A percentile compares a stretch with the other conserved stretches of the same genome.
These are phyloP conservation scores for Conoideocrella luteorostrata DNA, from an alignment of 2,329 filamentous ascomycete species.

Conservation along the genomic window DNA sequence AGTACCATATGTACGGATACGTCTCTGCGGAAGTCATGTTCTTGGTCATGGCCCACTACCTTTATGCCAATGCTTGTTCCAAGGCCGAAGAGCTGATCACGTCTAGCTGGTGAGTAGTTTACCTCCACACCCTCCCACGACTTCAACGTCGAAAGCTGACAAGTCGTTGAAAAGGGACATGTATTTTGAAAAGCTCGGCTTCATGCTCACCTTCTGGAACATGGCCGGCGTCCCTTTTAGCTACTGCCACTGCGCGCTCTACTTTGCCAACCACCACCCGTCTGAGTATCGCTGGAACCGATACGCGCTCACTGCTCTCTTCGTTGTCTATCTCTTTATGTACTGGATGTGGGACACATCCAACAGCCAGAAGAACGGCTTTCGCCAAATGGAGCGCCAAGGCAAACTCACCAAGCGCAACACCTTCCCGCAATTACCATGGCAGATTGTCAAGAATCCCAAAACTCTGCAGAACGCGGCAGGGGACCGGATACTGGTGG, in stretches of 20 bases:
- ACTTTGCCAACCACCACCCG: slow-evolving; percentile 75
- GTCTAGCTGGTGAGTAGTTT: slow-evolving; percentile 59
- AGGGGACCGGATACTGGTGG: slow-evolving; percentile 67
- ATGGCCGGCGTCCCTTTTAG: slow-evolving; percentile 81
- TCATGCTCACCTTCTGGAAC: slow-evolving; percentile 97
- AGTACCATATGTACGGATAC: slow-evolving; percentile 77
- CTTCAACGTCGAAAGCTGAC: no score
- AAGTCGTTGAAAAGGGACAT: slow-evolving; percentile 57
- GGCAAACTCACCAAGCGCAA: slow-evolving; percentile 63
- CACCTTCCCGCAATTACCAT: slow-evolving; percentile 84
- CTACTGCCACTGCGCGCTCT: slow-evolving; percentile 90
- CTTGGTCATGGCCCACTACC: slow-evolving; percentile 77
- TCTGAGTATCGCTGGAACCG: slow-evolving; percentile 69
- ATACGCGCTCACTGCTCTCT: slow-evolving; percentile 57
- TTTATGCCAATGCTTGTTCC: slow-evolving; percentile 84
- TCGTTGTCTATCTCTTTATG: slow-evolving; percentile 63
- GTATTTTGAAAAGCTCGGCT: slow-evolving; percentile 93
- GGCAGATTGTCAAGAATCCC: slow-evolving; percentile 74
- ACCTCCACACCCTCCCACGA: no score
- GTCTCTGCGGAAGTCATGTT: slow-evolving; percentile 76
- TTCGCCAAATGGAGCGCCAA: slow-evolving; percentile 64
- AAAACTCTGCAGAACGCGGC: slow-evolving; percentile 62
- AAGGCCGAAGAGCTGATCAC: slow-evolving; percentile 88
- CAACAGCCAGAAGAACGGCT: slow-evolving; percentile 89
- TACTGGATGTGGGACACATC: slow-evolving; percentile 90